Evolutionary conservation across 2,329 filamentous ascomycete species (phyloP).

Genomic region (Clonostachys byssicola): DNA sequence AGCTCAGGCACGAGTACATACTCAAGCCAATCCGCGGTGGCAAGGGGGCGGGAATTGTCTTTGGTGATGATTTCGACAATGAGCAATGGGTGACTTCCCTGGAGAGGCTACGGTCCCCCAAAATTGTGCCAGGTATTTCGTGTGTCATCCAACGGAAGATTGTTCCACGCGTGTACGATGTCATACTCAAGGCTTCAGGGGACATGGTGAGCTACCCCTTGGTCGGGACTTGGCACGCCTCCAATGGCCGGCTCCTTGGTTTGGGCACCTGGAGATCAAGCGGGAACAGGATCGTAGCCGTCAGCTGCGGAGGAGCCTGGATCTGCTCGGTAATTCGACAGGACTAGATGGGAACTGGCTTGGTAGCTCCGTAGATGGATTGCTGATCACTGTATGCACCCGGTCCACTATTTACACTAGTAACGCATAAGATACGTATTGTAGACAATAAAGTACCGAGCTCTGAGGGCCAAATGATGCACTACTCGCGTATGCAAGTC

Average conservation of each 20-base stretch:
- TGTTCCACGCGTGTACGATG: slow-evolving; percentile 19
- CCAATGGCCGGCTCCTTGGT: slow-evolving; percentile 18
- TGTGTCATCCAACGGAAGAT: slow-evolving; percentile 69
- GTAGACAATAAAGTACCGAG: no score
- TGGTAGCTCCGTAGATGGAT: no score
- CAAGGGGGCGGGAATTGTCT: slow-evolving; percentile 31
- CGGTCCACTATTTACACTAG: no score
- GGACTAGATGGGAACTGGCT: neutral
- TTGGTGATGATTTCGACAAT: slow-evolving; percentile 24
- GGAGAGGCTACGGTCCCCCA: slow-evolving; percentile 4
- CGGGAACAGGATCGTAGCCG: slow-evolving; percentile 19
- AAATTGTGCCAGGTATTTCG: slow-evolving; percentile 3
- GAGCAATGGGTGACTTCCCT: slow-evolving; percentile 19
- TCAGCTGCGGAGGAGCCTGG: slow-evolving; percentile 23
- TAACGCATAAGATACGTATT: no score
- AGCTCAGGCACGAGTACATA: slow-evolving; percentile 18
- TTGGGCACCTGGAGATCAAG: slow-evolving; percentile 23
- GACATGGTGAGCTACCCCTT: slow-evolving; percentile 17
- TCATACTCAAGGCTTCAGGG: slow-evolving; percentile 17
- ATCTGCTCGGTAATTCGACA: slow-evolving; percentile 21
- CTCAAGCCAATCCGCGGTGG: slow-evolving; percentile 31
- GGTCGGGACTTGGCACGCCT: slow-evolving; percentile 24
- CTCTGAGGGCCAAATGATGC: no score
- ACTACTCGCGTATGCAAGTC: no score
- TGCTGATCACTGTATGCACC: no score